Evolutionary conservation across 169 alveolate species (phyloP), one percentile per base, ranked within the genome.

Genomic region (Cryptosporidium viatorum): DNA sequence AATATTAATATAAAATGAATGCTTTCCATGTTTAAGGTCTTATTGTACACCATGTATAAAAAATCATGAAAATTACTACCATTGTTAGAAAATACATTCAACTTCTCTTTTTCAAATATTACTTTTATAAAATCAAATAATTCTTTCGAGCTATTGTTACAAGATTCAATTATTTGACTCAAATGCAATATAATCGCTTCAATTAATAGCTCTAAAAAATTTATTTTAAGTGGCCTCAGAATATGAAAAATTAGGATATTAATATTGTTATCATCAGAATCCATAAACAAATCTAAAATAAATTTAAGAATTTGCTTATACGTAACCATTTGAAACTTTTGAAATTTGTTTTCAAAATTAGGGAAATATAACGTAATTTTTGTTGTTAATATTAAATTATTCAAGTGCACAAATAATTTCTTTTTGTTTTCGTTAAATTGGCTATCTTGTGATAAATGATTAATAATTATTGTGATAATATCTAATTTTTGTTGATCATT

Each of bases 401-500:
- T 50, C 23, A 71, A 48, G 14, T 65, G 4, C 29, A 8, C 12
- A 31, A 65, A 65, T 65, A 65, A 29, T 7, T 65, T 33, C 12
- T n/a, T 55, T 55, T 26, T 55, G 6, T 21, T 3, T 37, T 65
- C 33, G 10, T 65, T 9, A n/a, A 33, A 31, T 26, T n/a, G 26
- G 69, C n/a, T 31, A 48, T 31, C 50, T 33, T 65, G 31, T 8
- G 43, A 10, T 12, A 35, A 33, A 35, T 21, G 60, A 5, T 62
- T 41, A 37, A 39, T 37, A 16, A 80, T 21, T 21, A 80, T 1
- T 3, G 65, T 12, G 31, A 62, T 50, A 43, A 80, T 59, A 7
- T 80, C 89, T n/a, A 62, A n/a, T 65, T 80, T 69, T 0, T 43
- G 74, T 16, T 10, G 14, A 37, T 39, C 26, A 12, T 26, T 48